A percentile compares a stretch with the other conserved stretches of the same genome.
Conservation (phyloP, 441 rosid species). For the Oxalis stricta region DNA sequence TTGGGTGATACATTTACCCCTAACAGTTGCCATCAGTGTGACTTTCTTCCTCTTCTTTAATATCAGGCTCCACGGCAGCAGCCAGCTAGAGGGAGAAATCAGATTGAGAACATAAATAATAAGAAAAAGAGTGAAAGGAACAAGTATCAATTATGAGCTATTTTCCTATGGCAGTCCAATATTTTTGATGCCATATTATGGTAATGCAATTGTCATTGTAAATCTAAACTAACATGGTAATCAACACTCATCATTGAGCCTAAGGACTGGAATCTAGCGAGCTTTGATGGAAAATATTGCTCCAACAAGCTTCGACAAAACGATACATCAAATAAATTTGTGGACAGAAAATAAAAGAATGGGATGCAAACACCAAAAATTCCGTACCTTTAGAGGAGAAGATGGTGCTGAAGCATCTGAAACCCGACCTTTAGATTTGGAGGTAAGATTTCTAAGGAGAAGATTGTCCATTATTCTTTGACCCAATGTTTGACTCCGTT, state of each 20-base stretch:
- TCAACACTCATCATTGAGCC: too few species aligned
- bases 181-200: too few species aligned
- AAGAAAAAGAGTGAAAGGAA: neutral
- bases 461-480: constrained; percentile 90
- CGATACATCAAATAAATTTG: neutral
- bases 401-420: constrained; percentile 58
- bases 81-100: constrained; percentile 41
- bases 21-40: constrained; percentile 62
- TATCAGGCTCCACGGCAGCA: constrained; percentile 46
- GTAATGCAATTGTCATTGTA: too few species aligned
- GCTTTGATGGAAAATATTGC: too few species aligned
- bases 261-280: too few species aligned
- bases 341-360: neutral
- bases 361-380: neutral
- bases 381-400: constrained; percentile 71
- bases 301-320: too few species aligned
- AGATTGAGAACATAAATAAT: constrained; percentile 7
- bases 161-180: too few species aligned
- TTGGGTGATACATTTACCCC: constrained; percentile 98
- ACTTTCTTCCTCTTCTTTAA: constrained; percentile 77
- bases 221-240: too few species aligned
- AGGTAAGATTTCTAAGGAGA: constrained; percentile 68
- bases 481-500: constrained; percentile 74
- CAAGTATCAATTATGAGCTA: too few species aligned
- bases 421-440: constrained; percentile 48